Base-by-base conservation (phyloP, 1,284 basidiomycete genomes). In the Tremellales sp. region DNA sequence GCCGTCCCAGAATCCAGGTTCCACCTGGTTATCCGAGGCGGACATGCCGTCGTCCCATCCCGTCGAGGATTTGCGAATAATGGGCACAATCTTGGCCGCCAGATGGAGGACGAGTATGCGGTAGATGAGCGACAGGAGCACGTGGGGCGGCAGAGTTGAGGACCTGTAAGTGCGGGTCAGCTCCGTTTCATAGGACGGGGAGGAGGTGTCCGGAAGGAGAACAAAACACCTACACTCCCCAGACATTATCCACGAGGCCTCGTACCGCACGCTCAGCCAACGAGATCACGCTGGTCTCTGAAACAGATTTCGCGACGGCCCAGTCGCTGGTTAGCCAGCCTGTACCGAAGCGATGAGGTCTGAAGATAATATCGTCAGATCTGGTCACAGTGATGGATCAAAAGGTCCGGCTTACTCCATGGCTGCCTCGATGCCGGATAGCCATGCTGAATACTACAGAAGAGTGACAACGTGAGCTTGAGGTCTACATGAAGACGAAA, bases 71-170 rank as follows among this genome's bases (percentile, higher is more conserved):
- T 81, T 45, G 76, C 83, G 40, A 81, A 89, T 70, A 76, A 78
- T 60, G 82, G 83, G 75, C 77, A 83, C 70, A 57, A 94, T 88
- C 37, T 82, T 80, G 8, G 87, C 88, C 3, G 89, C 89, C 45
- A 86, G 76, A 57, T 93, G 87, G n/a, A 94, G 73, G 25, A 94
- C 84, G 8, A 81, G 75, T 16, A 93, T 76, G 31, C 91, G 83
- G 70, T 90, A 94, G 21, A 87, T 73, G 18, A 95, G 78, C 8
- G 87, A 85, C 34, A 90, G 79, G 3, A 94, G 54, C n/a, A 71
- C 54, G 41, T 72, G 70, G 4, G 69, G 68, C 5, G 71, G 71
- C 5, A 73, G 60, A 0, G 63, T 65, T 16, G 48, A 45, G 3
- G 66, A 56, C n/a, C n/a, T n/a, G n/a, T n/a, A n/a, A n/a, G n/a